These are phyloP conservation scores for Scalesia atractyloides DNA, from an alignment of 129 eudicot species.

Conservation along the genomic window DNA sequence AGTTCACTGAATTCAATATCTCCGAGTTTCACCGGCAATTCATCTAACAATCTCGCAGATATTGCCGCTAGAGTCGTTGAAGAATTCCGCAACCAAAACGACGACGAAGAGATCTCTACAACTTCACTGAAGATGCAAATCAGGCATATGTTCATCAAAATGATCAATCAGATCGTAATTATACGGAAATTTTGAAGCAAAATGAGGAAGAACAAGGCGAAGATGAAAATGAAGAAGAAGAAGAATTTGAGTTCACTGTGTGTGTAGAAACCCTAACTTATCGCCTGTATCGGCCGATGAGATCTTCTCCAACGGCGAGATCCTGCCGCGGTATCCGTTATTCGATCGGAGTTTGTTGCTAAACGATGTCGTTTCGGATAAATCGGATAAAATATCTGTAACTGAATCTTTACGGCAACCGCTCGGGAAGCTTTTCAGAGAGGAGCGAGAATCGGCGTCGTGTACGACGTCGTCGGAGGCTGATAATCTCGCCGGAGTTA, in stretches of 20 bases:
- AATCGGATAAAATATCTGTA: conserved; percentile 6
- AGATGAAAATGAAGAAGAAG: conserved; percentile 39
- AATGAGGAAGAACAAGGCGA: conserved; percentile 24
- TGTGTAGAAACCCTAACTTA: conserved; percentile 12
- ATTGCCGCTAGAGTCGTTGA: conserved; percentile 70
- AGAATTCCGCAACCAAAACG: conserved; percentile 41
- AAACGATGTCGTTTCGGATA: conserved; percentile 1
- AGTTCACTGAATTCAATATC: conserved; percentile 32
- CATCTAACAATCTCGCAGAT: conserved; percentile 45
- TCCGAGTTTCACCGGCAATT: conserved; percentile 63
- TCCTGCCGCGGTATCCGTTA: conserved; percentile 59
- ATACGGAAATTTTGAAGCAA: background rate
- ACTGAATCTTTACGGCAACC: conserved; percentile 36
- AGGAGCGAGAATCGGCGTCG: conserved; percentile 60
- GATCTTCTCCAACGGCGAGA: conserved; percentile 66
- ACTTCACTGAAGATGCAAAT: background rate
- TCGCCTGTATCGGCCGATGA: conserved; percentile 66
- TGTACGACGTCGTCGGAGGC: conserved; percentile 64
- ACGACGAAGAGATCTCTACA: conserved; percentile 18
- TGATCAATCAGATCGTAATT: background rate
- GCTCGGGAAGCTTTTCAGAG: conserved; percentile 53
- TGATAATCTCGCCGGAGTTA: conserved; percentile 60
- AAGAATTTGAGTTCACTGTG: conserved; percentile 63
- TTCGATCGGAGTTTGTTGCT: conserved; percentile 51
- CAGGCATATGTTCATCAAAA: background rate